These are phyloP conservation scores for Keithomyces neogunnii DNA, from an alignment of 2,329 filamentous ascomycete species.

Conservation along the genomic window DNA sequence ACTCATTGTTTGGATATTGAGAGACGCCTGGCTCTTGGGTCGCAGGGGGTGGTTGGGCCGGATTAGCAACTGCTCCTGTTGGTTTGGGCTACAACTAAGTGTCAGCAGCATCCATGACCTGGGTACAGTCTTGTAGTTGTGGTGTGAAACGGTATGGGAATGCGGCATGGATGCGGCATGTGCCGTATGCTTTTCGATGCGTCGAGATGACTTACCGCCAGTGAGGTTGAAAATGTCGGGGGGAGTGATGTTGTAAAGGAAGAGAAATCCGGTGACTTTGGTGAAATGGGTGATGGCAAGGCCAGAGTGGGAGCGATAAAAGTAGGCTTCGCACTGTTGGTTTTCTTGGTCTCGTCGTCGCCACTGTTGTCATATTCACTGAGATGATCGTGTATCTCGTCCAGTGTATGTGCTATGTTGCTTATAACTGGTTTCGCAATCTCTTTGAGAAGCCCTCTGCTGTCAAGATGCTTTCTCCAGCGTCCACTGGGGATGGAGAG, in stretches of 20 bases:
- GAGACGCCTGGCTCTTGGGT: too few species aligned
- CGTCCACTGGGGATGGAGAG: background rate
- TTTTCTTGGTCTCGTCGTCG: background rate
- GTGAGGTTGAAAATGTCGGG: background rate
- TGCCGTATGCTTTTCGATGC: background rate
- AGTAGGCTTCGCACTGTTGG: background rate
- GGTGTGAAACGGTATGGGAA: too few species aligned
- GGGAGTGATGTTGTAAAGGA: background rate
- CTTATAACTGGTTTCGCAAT: background rate
- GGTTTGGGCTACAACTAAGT: background rate
- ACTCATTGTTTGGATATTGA: too few species aligned
- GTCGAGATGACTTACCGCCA: background rate
- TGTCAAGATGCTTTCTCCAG: background rate
- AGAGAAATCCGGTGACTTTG: background rate
- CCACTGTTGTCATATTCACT: background rate
- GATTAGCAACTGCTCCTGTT: background rate
- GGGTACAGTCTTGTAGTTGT: too few species aligned
- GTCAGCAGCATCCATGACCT: background rate
- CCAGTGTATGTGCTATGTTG: background rate
- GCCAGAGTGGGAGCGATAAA: background rate
- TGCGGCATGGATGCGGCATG: too few species aligned
- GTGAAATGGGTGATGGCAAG: background rate
- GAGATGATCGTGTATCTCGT: background rate
- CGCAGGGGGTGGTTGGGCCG: background rate
- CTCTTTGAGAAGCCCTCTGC: background rate